Evolutionary conservation across 2,329 filamentous ascomycete species (phyloP).

Genomic region (Claviceps monticola): DNA sequence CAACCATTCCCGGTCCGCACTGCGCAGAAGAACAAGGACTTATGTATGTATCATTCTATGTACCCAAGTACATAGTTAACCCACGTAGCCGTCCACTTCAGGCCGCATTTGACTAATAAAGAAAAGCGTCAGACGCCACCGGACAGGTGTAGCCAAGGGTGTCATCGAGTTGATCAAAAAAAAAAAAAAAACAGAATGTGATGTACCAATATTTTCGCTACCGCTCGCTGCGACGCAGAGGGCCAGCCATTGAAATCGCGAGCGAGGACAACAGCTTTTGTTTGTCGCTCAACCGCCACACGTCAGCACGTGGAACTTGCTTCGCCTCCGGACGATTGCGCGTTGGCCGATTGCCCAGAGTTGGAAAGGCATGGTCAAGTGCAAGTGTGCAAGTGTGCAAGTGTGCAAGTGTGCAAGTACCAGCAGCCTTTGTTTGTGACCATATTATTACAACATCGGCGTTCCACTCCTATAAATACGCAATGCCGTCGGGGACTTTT

Average conservation of each 20-base stretch:
- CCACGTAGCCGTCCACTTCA: not conserved
- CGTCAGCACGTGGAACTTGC: conserved; percentile 5
- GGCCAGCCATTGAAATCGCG: not conserved
- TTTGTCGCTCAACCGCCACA: conserved; percentile 3
- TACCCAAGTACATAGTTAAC: too few relatives aligned
- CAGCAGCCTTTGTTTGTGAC: not conserved
- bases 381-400: not conserved
- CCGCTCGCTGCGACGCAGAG: not conserved
- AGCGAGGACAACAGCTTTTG: not conserved
- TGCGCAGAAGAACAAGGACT: not conserved
- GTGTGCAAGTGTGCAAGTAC: not conserved
- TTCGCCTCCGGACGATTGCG: conserved; percentile 1
- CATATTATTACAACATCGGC: not conserved
- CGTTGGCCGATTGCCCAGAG: conserved; percentile 2
- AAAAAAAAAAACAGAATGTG: not conserved
- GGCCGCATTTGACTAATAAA: not conserved
- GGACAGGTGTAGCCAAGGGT: not conserved
- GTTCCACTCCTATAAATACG: not conserved
- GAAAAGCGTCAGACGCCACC: not conserved
- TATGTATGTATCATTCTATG: too few relatives aligned
- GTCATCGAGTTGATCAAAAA: not conserved
- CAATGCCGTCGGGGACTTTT: not conserved
- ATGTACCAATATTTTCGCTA: not conserved
- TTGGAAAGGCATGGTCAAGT: not conserved
- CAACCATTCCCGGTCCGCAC: not conserved